Conservation (phyloP, 2,329 filamentous ascomycete species). For the Gaeumannomyces sp. region DNA sequence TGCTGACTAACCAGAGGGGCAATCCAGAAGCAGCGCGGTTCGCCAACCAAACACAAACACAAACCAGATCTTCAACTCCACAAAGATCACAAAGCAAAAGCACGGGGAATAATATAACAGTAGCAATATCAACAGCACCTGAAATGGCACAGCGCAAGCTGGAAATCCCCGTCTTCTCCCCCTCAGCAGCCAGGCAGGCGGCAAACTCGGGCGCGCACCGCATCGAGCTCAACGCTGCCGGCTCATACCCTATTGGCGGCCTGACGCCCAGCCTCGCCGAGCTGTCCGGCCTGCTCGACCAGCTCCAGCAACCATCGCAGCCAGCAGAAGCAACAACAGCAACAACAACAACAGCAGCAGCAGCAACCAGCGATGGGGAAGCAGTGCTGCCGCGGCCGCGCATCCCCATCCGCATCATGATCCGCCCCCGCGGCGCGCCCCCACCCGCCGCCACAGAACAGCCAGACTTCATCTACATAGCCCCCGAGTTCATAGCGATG, state of each 20-base stretch:
- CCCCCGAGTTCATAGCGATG: conserved; percentile 39
- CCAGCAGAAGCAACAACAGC: neutral
- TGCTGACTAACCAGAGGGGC: no score
- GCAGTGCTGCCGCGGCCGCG: conserved; percentile 12
- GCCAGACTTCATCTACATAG: conserved; percentile 44
- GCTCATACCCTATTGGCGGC: conserved; percentile 45
- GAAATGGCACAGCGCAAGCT: conserved; percentile 19
- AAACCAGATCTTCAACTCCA: no score
- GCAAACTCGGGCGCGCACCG: conserved; percentile 38
- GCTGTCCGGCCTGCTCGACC: conserved; percentile 24
- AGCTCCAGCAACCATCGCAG: neutral
- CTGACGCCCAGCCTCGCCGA: conserved; percentile 41
- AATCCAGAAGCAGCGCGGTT: no score
- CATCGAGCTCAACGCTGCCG: conserved; percentile 47
- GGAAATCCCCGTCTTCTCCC: conserved; percentile 50
- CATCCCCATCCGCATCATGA: conserved; percentile 47
- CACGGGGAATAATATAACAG: no score
- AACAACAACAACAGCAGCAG: no score
- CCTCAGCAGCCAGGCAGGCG: conserved; percentile 32
- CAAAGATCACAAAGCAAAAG: no score
- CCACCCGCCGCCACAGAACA: conserved; percentile 7
- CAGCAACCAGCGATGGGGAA: neutral
- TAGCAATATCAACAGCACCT: no score
- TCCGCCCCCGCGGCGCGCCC: conserved; percentile 41
- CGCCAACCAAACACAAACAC: no score